Evolutionary conservation across 192 early-diverging fungal species (phyloP).

Genomic region (Rhizoclosmatium globosum): DNA sequence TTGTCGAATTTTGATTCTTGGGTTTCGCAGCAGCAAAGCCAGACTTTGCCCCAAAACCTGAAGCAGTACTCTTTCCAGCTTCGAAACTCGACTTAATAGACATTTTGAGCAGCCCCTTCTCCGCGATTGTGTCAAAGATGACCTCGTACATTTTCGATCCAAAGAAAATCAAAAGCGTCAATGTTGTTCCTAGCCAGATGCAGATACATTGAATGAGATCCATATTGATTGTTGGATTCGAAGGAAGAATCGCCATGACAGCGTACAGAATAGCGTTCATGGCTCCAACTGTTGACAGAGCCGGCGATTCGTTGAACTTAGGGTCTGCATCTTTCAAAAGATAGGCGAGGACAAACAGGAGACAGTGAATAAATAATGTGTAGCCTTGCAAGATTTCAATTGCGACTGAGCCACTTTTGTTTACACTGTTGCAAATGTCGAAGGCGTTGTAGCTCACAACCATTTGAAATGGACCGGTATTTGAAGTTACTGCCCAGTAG

Average conservation of each 20-base stretch:
- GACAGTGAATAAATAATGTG: background rate
- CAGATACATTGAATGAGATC: slow-evolving; percentile 3
- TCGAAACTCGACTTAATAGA: background rate
- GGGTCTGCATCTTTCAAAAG: slow-evolving; percentile 14
- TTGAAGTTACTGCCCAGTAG: background rate
- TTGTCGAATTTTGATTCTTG: too few species aligned
- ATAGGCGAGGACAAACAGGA: background rate
- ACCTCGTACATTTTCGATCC: slow-evolving; percentile 5
- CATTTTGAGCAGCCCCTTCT: background rate
- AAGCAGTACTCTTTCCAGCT: background rate
- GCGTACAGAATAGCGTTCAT: background rate
- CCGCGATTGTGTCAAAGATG: background rate
- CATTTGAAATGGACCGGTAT: background rate
- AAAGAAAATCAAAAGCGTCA: background rate
- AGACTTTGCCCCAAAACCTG: background rate
- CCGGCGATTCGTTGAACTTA: background rate
- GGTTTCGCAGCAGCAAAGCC: background rate
- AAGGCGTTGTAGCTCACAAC: background rate
- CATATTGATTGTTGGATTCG: background rate
- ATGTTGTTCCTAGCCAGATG: background rate
- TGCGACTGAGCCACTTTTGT: background rate
- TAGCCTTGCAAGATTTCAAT: background rate
- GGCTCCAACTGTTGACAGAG: background rate
- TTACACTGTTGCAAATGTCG: background rate
- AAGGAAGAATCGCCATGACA: background rate